These are phyloP conservation scores for Cryptomeria japonica DNA, from an alignment of 75 land plant genomes.

Conservation along the genomic window DNA sequence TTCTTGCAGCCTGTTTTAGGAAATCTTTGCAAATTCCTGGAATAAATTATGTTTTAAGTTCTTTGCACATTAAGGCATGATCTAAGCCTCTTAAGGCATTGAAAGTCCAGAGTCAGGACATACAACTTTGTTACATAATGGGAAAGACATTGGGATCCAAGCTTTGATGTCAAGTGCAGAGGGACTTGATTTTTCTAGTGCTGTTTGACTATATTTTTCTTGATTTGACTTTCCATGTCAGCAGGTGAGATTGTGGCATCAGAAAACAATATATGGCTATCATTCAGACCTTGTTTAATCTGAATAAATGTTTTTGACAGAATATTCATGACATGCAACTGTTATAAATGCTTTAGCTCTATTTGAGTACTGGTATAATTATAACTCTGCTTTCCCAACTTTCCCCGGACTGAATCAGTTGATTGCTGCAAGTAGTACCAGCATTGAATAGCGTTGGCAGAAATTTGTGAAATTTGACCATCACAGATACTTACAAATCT, in stretches of 20 bases:
- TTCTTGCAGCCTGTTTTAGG: not conserved
- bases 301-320: not conserved
- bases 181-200: no score
- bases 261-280: not conserved
- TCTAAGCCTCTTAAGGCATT: not conserved
- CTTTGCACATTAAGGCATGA: not conserved
- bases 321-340: not conserved
- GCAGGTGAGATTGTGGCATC: not conserved
- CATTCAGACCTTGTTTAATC: not conserved
- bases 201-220: not conserved
- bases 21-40: not conserved
- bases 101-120: not conserved
- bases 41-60: no score
- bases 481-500: not conserved
- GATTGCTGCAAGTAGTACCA: not conserved
- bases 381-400: not conserved
- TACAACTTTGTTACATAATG: not conserved
- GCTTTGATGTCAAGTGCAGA: not conserved
- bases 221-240: not conserved
- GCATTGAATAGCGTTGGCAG: not conserved
- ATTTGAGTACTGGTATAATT: not conserved
- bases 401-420: not conserved
- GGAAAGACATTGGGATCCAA: not conserved
- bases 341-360: not conserved
- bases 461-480: not conserved